Evolutionary conservation across 129 eudicot species (phyloP), one percentile per base, ranked within the genome.

Genomic region (Helichrysum umbraculigerum): DNA sequence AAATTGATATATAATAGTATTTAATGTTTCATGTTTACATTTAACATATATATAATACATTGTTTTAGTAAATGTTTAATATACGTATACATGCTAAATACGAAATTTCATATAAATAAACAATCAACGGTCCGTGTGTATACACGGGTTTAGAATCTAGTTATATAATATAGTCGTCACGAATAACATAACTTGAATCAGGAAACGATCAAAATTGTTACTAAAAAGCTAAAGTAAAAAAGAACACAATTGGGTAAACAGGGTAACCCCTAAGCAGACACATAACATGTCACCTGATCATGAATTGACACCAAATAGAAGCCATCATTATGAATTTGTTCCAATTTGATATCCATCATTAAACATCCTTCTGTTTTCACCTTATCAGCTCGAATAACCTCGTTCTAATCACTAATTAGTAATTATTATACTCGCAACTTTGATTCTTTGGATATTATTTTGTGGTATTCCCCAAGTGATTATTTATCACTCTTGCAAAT

Each of bases 251-350:
- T 67, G 75, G 42, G 20, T 73, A 65, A 74, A 39, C 34, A 66
- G 70, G 68, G 21, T 30, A 66, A 15, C 30, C 83, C 73, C 78
- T 5, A 41, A 73, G 75, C 28, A 73, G 68, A 80, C 79, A 80
- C 75, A 73, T 74, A 80, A 80, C 79, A 80, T 80, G 79, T 57
- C 63, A 73, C 7, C 47, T n/a, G 35, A 73, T 79, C 70, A 70
- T 74, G 79, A 80, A 74, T 58, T 73, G 76, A 74, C 79, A 74
- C 76, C 75, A 74, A 74, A 60, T 80, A 57, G 42, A 11, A 41
- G 60, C 37, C 76, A 58, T 80, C 84, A 80, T 74, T 80, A 57
- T 25, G 39, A 67, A 57, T 29, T 73, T 42, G 70, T 57, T 66
- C 79, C 79, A 80, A 64, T 66, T 74, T 64, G 44, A 57, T 66